Conservation (phyloP, 208 protist genomes). For the Porcisia deanei region DNA sequence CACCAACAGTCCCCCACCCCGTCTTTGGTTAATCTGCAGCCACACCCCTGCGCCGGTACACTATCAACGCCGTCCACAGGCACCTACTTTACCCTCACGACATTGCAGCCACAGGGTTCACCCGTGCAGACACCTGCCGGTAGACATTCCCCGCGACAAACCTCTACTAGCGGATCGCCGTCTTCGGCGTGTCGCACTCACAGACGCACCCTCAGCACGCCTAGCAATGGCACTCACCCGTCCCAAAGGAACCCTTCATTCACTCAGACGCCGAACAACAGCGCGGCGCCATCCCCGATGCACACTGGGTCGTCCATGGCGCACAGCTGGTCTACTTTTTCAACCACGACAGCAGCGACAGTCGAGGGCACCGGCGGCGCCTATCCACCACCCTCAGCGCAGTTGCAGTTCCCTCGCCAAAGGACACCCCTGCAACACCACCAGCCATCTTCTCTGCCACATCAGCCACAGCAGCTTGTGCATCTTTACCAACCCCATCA, state of each 20-base stretch:
- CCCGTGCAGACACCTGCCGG: neutral
- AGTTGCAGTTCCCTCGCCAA: slow-evolving; percentile 8
- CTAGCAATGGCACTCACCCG: slow-evolving; percentile 8
- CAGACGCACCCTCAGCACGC: slow-evolving; percentile 19
- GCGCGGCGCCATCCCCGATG: slow-evolving; percentile 16
- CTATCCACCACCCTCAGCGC: slow-evolving; percentile 1
- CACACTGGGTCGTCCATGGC: slow-evolving; percentile 11
- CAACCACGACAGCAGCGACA: neutral
- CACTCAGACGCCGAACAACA: slow-evolving; percentile 21
- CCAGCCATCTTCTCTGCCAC: neutral
- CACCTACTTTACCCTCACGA: neutral
- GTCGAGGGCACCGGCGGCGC: neutral
- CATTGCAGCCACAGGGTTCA: neutral
- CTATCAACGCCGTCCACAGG: neutral
- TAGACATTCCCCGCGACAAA: slow-evolving; percentile 2
- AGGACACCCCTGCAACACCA: slow-evolving; percentile 6
- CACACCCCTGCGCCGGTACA: neutral
- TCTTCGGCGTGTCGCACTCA: slow-evolving; percentile 10
- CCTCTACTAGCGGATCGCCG: slow-evolving; percentile 7
- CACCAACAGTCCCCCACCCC: slow-evolving; percentile 6
- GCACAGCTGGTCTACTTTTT: slow-evolving; percentile 14
- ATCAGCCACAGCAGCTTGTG: slow-evolving; percentile 4
- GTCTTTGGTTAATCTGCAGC: neutral
- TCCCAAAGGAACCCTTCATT: slow-evolving; percentile 4
- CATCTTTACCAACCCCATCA: slow-evolving; percentile 5